Conservation (phyloP, 1,284 basidiomycete genomes). For the Cryptococcus neoformans region DNA sequence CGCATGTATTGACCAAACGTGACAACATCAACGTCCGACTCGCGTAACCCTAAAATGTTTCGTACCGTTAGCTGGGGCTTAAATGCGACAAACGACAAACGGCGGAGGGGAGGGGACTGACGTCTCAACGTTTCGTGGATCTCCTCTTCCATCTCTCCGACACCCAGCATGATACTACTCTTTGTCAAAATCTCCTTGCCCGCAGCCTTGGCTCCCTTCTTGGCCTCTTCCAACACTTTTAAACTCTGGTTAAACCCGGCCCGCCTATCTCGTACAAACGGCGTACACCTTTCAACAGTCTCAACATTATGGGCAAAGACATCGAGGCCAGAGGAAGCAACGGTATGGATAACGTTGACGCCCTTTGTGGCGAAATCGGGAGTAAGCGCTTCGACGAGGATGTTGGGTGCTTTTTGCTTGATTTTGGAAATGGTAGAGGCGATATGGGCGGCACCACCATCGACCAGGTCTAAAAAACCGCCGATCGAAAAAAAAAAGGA, state of each 20-base stretch:
- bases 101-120: slow-evolving; percentile 47
- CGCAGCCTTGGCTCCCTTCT: slow-evolving; percentile 74
- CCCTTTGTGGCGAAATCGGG: slow-evolving; percentile 87
- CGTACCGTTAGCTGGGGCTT: neutral
- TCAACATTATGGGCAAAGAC: slow-evolving; percentile 99
- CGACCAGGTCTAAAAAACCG: slow-evolving; percentile 69
- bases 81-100: neutral
- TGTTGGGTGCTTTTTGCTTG: slow-evolving; percentile 93
- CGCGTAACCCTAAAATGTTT: slow-evolving; percentile 67
- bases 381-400: slow-evolving; percentile 94
- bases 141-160: slow-evolving; percentile 87
- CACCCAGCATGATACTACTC: slow-evolving; percentile 98
- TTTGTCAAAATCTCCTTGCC: slow-evolving; percentile 85
- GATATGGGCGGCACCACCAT: slow-evolving; percentile 92
- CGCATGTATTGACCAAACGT: slow-evolving; percentile 99
- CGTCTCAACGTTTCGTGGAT: slow-evolving; percentile 79
- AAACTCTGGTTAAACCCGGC: slow-evolving; percentile 91
- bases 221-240: slow-evolving; percentile 77
- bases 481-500: neutral
- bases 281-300: slow-evolving; percentile 89
- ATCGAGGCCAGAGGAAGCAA: slow-evolving; percentile 89
- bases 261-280: slow-evolving; percentile 89
- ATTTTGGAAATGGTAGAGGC: slow-evolving; percentile 92
- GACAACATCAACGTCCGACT: slow-evolving; percentile 89
- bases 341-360: slow-evolving; percentile 65